phyloP scores from a whole-genome alignment of 495 filamentous ascomycete species.

The Astrothelium macrocarpum region DNA sequence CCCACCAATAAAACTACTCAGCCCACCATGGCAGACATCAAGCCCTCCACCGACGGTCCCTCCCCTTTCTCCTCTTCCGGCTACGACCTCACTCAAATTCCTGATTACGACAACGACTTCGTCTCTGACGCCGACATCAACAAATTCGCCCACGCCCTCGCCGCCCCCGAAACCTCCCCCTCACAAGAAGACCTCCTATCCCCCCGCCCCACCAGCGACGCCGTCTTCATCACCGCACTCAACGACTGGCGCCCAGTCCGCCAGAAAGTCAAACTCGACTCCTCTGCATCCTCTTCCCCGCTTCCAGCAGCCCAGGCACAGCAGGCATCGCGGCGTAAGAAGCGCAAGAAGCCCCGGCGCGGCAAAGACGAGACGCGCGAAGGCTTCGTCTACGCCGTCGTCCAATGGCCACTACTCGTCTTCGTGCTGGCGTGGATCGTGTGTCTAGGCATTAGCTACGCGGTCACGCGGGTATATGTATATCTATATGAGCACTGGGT shows the following conservation, averaged over 20 bases:
- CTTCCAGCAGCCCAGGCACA: too few species aligned
- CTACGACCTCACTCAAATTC: slow-evolving; percentile 32
- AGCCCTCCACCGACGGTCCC: slow-evolving; percentile 27
- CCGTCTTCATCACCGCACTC: slow-evolving; percentile 37
- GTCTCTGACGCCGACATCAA: slow-evolving; percentile 28
- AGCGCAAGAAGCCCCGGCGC: slow-evolving; percentile 24
- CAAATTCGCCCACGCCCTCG: slow-evolving; percentile 34
- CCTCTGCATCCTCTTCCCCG: too few species aligned
- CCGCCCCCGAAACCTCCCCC: slow-evolving; percentile 32
- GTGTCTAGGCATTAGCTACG: slow-evolving; percentile 58
- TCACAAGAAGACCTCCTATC: slow-evolving; percentile 31
- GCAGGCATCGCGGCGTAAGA: too few species aligned
- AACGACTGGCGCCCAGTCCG: slow-evolving; percentile 40
- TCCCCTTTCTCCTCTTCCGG: slow-evolving; percentile 19
- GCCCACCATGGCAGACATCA: slow-evolving; percentile 29
- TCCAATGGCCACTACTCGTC: slow-evolving; percentile 85
- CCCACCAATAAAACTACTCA: background rate
- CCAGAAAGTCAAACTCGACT: slow-evolving; percentile 28
- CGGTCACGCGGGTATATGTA: slow-evolving; percentile 79
- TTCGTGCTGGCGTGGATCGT: slow-evolving; percentile 71
- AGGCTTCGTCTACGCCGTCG: slow-evolving; percentile 73
- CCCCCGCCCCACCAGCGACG: slow-evolving; percentile 8
- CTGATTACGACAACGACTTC: slow-evolving; percentile 37
- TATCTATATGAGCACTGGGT: slow-evolving; percentile 72
- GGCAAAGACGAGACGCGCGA: slow-evolving; percentile 86